phyloP scores from a whole-genome alignment of 495 filamentous ascomycete species.

The Trichocladium uniseriatum region DNA sequence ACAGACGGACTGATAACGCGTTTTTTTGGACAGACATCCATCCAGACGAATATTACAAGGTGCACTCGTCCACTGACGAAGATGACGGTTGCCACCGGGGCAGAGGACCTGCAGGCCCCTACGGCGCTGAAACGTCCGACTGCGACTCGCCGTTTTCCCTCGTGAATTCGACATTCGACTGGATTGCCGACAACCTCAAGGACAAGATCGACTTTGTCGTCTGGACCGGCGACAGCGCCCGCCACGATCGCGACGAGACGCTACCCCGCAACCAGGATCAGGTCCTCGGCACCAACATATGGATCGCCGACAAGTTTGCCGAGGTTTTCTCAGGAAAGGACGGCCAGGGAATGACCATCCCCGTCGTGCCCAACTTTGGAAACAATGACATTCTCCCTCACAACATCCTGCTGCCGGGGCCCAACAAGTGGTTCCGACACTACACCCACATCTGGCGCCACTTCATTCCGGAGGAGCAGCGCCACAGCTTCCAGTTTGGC shows the following conservation, averaged over 20 bases:
- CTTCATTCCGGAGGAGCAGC: slow-evolving; percentile 89
- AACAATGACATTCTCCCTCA: slow-evolving; percentile 98
- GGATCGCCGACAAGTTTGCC: slow-evolving; percentile 65
- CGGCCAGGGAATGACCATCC: slow-evolving; percentile 53
- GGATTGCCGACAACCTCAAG: slow-evolving; percentile 78
- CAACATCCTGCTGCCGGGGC: slow-evolving; percentile 81
- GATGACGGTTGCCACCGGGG: slow-evolving; percentile 69
- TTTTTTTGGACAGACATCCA: slow-evolving; percentile 59
- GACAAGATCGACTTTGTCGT: slow-evolving; percentile 88
- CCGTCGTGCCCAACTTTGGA: slow-evolving; percentile 81
- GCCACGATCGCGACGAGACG: slow-evolving; percentile 86
- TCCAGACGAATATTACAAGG: slow-evolving; percentile 75
- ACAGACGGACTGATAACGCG: not conserved
- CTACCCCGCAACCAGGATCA: slow-evolving; percentile 66
- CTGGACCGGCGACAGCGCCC: slow-evolving; percentile 94
- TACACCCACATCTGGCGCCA: slow-evolving; percentile 67
- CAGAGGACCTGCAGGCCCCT: slow-evolving; percentile 64
- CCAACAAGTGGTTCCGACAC: slow-evolving; percentile 70
- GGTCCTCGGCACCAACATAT: slow-evolving; percentile 63
- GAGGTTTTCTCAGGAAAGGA: slow-evolving; percentile 53
- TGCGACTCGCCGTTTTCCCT: slow-evolving; percentile 79
- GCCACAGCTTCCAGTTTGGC: slow-evolving; percentile 82
- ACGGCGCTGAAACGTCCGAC: slow-evolving; percentile 74
- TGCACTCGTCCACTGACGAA: slow-evolving; percentile 59
- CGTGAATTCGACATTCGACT: slow-evolving; percentile 82